A percentile compares a stretch with the other conserved stretches of the same genome.
These are phyloP conservation scores for Trypanosoma grayi DNA, from an alignment of 208 protist species.

Conservation along the genomic window DNA sequence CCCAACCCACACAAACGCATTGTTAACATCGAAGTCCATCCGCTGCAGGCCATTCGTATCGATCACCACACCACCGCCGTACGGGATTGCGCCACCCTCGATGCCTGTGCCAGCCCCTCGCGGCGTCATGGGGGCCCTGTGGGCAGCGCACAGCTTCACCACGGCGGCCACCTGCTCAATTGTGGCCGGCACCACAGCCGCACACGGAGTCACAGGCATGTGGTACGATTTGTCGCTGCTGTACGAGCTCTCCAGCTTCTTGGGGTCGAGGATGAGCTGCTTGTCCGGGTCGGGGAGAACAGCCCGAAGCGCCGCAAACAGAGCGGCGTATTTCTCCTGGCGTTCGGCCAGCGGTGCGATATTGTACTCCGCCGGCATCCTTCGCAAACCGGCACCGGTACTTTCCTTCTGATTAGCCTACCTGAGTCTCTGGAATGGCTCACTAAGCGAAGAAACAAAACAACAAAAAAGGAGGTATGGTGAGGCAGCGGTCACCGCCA, in stretches of 20 bases:
- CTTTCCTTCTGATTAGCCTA: too few relatives aligned
- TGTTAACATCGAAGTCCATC: conserved; percentile 45
- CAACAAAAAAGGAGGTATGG: too few relatives aligned
- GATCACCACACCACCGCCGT: conserved; percentile 46
- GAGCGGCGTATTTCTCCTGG: conserved; percentile 33
- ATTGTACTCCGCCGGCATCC: conserved; percentile 30
- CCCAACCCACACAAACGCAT: conserved; percentile 57
- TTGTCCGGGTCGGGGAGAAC: conserved; percentile 32
- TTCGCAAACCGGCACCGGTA: too few relatives aligned
- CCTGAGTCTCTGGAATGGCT: too few relatives aligned
- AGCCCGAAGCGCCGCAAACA: conserved; percentile 22
- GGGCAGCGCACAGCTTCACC: conserved; percentile 39
- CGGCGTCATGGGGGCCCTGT: conserved; percentile 59
- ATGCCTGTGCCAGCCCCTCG: conserved; percentile 49
- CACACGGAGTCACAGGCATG: conserved; percentile 27
- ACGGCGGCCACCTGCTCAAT: conserved; percentile 37
- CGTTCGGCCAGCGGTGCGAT: conserved; percentile 33
- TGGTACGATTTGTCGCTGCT: conserved; percentile 49
- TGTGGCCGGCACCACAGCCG: conserved; percentile 32
- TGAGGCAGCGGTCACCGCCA: too few relatives aligned
- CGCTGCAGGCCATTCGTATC: conserved; percentile 36
- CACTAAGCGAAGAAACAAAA: too few relatives aligned
- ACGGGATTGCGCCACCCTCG: conserved; percentile 48
- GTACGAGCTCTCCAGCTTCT: conserved; percentile 29
- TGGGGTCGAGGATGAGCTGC: conserved; percentile 31